Evolutionary conservation across 176 grass and related monocot genomes (phyloP).

Genomic region (Metroxylon sagu): DNA sequence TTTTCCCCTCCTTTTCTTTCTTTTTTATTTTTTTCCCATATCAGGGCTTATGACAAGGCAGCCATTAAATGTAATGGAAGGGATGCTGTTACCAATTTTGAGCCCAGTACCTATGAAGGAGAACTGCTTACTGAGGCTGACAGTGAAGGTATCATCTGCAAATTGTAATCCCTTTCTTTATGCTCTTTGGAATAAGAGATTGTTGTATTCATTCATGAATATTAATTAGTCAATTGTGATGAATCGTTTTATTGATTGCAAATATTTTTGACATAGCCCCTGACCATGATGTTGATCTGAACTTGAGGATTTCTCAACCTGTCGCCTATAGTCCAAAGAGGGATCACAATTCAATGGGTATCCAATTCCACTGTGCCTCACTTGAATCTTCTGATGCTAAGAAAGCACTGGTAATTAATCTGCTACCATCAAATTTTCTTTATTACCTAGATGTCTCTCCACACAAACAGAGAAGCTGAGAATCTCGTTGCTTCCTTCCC

Average conservation of each 20-base stretch:
- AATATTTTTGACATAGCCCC: conserved; percentile 6
- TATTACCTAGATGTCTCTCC: no score
- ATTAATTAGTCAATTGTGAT: not conserved
- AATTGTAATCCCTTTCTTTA: not conserved
- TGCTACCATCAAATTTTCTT: not conserved
- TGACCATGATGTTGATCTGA: conserved; percentile 70
- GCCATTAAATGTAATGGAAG: conserved; percentile 95
- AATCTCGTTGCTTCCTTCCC: no score
- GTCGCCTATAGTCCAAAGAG: conserved; percentile 38
- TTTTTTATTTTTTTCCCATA: conserved; percentile 22
- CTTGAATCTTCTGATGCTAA: conserved; percentile 38
- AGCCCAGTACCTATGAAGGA: conserved; percentile 63
- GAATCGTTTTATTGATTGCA: not conserved
- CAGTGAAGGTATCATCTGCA: conserved; percentile 46
- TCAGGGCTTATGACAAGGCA: conserved; percentile 95
- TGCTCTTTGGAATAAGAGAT: not conserved
- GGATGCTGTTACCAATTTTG: conserved; percentile 94
- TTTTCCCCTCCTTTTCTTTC: conserved; percentile 17
- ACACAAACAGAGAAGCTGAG: no score
- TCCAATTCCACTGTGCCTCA: conserved; percentile 43
- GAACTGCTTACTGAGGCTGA: conserved; percentile 46
- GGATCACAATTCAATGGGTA: conserved; percentile 40
- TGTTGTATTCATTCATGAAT: not conserved
- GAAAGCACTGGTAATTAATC: conserved; percentile 32
- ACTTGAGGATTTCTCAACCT: conserved; percentile 95